Conservation (phyloP, 805 yeast genomes). For the Candida saitoana region DNA sequence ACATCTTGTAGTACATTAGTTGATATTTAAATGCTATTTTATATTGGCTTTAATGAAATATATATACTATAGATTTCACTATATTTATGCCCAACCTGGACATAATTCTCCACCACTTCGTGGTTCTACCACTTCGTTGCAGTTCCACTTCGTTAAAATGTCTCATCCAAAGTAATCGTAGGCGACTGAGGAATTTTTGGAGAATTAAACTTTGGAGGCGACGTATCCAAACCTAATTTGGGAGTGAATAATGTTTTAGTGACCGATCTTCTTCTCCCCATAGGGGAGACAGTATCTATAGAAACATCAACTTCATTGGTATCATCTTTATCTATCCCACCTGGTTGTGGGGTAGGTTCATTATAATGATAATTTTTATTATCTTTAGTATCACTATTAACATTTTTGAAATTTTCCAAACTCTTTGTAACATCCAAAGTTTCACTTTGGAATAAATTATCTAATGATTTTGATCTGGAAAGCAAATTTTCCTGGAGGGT, state of each 20-base stretch:
- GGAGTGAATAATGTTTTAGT: slow-evolving; percentile 39
- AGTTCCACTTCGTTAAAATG: slow-evolving; percentile 17
- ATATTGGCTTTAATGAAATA: too few relatives aligned
- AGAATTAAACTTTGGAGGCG: slow-evolving; percentile 1
- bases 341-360: slow-evolving; percentile 34
- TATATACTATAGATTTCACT: too few relatives aligned
- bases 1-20: too few relatives aligned
- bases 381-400: slow-evolving; percentile 11
- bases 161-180: slow-evolving; percentile 38
- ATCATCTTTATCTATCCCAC: not conserved
- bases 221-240: slow-evolving; percentile 20
- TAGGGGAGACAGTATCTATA: not conserved
- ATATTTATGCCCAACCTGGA: too few relatives aligned
- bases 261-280: slow-evolving; percentile 20
- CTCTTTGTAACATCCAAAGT: slow-evolving; percentile 18
- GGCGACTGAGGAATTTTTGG: slow-evolving; percentile 18
- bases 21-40: too few relatives aligned
- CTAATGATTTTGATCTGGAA: slow-evolving; percentile 29
- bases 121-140: too few relatives aligned
- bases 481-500: slow-evolving; percentile 37
- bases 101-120: too few relatives aligned
- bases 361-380: slow-evolving; percentile 14
- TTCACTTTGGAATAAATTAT: slow-evolving; percentile 13
- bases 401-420: slow-evolving; percentile 23
- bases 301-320: not conserved